Base-by-base conservation (phyloP, 1,139 yeast species). In the Nakaseomyces bracarensis region DNA sequence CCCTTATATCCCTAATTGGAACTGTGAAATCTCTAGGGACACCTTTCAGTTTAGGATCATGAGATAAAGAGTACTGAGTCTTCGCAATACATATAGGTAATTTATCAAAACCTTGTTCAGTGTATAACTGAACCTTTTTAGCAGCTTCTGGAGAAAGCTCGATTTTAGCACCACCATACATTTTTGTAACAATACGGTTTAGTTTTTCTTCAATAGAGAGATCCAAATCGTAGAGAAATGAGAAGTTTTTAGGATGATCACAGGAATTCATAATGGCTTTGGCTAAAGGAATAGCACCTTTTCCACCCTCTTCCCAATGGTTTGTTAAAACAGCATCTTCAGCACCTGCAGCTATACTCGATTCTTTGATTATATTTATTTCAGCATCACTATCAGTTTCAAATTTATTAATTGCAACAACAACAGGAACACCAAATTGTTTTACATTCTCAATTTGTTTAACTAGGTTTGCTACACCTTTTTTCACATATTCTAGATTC, bases 11-110 rank as follows among this genome's bases (percentile, higher is more conserved):
- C 64, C 95, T 77, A 56, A 91, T 85, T 39, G 98, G 98, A 70
- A 91, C 85, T 44, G 77, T 82, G 70, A 89, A 91, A 7, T 95
- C 96, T 8, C 84, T 75, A 52, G 98, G 98, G 34, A 86, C 96
- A 65, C 96, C 96, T 72, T 87, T 87, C 66, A 91, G 74, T 40
- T 75, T 73, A 39, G 97, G 91, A 65, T 91, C 97, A 62, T 89
- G 97, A 13, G 96, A 86, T 55, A 91, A 73, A 14, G 96, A 87
- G 70, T 91, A 91, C 67, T 91, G 98, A 2, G 98, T 91, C 74
- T 91, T 91, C 53, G 98, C 98, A 60, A 91, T 82, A 71, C 98
- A 91, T 56, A 91, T 81, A 48, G 98, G 98, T 60, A 91, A 72
- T 63, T 87, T 74, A 49, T 86, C 91, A 61, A 85, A 91, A 6